Evolutionary conservation across 2,329 filamentous ascomycete species (phyloP), one percentile per base, ranked within the genome.

Genomic region (Aspergillus caelatus): DNA sequence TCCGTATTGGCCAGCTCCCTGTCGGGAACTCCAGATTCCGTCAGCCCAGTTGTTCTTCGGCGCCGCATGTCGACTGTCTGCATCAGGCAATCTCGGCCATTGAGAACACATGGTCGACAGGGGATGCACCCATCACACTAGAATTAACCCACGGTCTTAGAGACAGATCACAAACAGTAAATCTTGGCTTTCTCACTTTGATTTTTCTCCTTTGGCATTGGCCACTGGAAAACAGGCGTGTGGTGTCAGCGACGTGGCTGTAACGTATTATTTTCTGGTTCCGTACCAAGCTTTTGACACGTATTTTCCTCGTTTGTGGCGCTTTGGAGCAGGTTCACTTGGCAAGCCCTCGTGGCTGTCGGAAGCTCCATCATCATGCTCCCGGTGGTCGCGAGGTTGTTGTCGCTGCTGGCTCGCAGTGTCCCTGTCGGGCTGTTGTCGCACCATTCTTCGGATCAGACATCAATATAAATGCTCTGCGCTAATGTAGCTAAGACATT

Each of bases 221-320:
- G 11, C 56, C 59, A 59, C 69, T 71, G 21, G 11, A n/a, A 0
- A 5, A 12, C 14, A n/a, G 23, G 19, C 9, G 14, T 28, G 9
- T 6, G 8, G n/a, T 39, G 7, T 41, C 16, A 58, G 4, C 12
- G 10, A 46, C 1, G 11, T 14, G 7, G 36, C 41, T 16, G 21
- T 10, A 6, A 4, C 45, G 3, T 8, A 34, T 3, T 9, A 3
- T 4, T 14, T 39, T 16, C 9, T 23, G 46, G 14, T 36, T 23
- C 7, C 67, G 43, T 60, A 71, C 70, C 70, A 71, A 21, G 70
- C 70, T 50, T 66, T 68, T 11, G 68, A 65, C 30, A 57, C 66
- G 56, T 71, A 70, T 57, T 61, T 69, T 2, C 65, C 67, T 26
- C 70, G 60, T 65, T 65, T 69, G n/a, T 55, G 61, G 28, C 57